These are phyloP conservation scores for Pseudozyma sp. DNA, from an alignment of 1,284 basidiomycete genomes.

Conservation along the genomic window DNA sequence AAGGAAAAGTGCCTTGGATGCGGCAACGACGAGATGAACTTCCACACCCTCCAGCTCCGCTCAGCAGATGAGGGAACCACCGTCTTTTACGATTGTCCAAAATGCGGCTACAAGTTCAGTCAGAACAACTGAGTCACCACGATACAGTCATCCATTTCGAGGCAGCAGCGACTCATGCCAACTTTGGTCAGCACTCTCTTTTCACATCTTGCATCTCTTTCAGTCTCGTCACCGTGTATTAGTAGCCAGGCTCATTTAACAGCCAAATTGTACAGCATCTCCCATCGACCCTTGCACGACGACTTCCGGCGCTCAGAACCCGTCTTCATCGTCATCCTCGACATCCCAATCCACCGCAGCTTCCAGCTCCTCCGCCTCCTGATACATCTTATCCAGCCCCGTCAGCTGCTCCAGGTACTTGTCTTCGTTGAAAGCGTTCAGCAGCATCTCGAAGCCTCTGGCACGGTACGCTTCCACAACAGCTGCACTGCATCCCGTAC, in stretches of 20 bases:
- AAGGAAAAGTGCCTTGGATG: conserved; percentile 93
- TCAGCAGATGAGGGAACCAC: conserved; percentile 70
- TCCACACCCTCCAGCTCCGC: conserved; percentile 70
- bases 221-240: conserved; percentile 28
- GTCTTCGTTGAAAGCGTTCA: conserved; percentile 83
- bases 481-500: conserved; percentile 80
- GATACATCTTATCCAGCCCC: conserved; percentile 78
- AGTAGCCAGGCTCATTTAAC: conserved; percentile 13
- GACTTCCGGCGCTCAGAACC: conserved; percentile 4
- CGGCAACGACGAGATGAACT: conserved; percentile 72
- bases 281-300: neutral
- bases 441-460: conserved; percentile 81
- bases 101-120: conserved; percentile 68
- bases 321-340: conserved; percentile 43
- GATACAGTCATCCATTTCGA: neutral
- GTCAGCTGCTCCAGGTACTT: conserved; percentile 83
- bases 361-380: conserved; percentile 55
- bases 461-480: conserved; percentile 70
- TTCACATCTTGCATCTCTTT: conserved; percentile 14
- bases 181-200: neutral
- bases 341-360: conserved; percentile 55
- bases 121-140: conserved; percentile 52
- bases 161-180: neutral
- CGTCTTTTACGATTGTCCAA: conserved; percentile 69
- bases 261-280: conserved; percentile 10